phyloP scores from a whole-genome alignment of 805 yeast genomes.

The Candida sphagnicola region DNA sequence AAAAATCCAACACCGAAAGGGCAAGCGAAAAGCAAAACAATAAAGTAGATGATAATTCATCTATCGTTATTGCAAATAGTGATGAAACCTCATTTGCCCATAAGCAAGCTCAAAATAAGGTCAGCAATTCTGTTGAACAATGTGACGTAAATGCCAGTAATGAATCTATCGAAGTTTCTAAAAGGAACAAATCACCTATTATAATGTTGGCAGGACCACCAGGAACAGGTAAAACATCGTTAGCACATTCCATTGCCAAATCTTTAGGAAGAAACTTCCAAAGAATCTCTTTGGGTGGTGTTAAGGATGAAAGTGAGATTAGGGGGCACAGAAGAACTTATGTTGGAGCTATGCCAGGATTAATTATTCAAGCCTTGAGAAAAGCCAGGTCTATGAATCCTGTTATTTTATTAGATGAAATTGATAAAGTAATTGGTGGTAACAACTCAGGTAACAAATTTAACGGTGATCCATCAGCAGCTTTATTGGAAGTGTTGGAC shows the following conservation, averaged over 20 bases:
- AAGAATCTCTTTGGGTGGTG: conserved; percentile 80
- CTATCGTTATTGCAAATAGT: conserved; percentile 31
- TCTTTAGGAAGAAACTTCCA: conserved; percentile 74
- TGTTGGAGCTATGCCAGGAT: conserved; percentile 91
- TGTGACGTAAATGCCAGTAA: conserved; percentile 5
- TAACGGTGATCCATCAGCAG: conserved; percentile 89
- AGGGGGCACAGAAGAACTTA: conserved; percentile 90
- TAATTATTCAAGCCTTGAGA: conserved; percentile 70
- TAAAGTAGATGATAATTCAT: conserved; percentile 4
- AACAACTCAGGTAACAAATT: conserved; percentile 38
- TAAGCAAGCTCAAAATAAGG: conserved; percentile 16
- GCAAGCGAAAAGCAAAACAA: conserved; percentile 9
- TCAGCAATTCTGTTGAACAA: conserved; percentile 6
- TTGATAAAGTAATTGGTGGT: conserved; percentile 71
- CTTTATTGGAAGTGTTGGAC: conserved; percentile 80
- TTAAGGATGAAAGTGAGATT: conserved; percentile 84
- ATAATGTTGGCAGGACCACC: conserved; percentile 86
- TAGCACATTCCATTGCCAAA: conserved; percentile 76
- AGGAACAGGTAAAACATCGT: conserved; percentile 87
- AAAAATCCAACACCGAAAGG: conserved; percentile 12
- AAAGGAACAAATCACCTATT: conserved; percentile 61
- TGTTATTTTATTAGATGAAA: conserved; percentile 77
- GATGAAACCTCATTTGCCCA: conserved; percentile 29
- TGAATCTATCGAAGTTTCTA: conserved; percentile 19
- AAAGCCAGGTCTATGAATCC: conserved; percentile 79